Base-by-base conservation (phyloP, 768 basidiomycete genomes). In the Pisolithus tinctorius region DNA sequence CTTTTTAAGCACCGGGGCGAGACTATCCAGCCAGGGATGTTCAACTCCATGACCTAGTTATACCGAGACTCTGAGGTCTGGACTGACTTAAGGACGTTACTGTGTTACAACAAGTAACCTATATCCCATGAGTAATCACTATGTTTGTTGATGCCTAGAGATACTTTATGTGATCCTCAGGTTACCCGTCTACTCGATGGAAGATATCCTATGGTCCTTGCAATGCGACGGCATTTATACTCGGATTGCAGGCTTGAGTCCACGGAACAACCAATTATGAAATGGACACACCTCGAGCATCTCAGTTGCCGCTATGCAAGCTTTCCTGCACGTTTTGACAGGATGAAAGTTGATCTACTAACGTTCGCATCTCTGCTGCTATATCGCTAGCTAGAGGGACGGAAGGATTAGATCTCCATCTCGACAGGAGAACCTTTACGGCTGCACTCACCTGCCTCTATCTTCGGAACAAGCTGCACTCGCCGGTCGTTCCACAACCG, bases 11-110 rank as follows among this genome's bases (percentile, higher is more conserved):
- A 96, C 67, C 76, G 81, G 20, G 83, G 88, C 45, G 86, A 97
- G 70, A 84, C 84, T n/a, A 82, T 99, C 54, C 93, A 98, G 61
- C 90, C 92, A 16, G 96, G 94, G 51, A 91, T 97, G 92, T 93
- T 92, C 74, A 90, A 82, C 71, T 89, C 88, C 16, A 97, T 96
- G 94, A 81, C 78, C 51, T 99, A 98, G 69, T 76, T 99, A 37
- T 99, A 98, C 71, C 82, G 84, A 37, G 93, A 98, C 67, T 94
- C 92, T 17, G 90, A 98, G 54, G 69, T 72, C 40, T 98, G 94
- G 93, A 80, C 75, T 45, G 75, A 81, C 60, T 70, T 96, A 41
- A 82, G 76, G 70, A 96, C 92, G 46, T 70, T 98, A 46, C 68
- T 97, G 47, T 96, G 94, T 93, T 87, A 91, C 61, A 95, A 96